Conservation (phyloP, 805 yeast genomes). For the Cyberlindnera bimundalis region DNA sequence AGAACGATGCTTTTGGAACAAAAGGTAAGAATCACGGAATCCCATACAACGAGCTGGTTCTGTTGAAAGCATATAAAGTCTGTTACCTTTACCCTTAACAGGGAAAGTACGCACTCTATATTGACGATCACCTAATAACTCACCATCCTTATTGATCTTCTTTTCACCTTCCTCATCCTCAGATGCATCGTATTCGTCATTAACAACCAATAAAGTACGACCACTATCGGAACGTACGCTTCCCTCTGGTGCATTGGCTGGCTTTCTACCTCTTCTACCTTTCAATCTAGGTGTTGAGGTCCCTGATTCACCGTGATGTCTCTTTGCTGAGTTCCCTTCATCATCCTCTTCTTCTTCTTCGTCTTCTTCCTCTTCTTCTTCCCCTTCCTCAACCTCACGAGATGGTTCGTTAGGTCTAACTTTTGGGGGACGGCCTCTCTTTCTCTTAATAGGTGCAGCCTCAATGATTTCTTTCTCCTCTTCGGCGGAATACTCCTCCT, state of each 20-base stretch:
- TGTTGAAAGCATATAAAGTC: slow-evolving; percentile 84
- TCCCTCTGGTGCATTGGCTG: slow-evolving; percentile 29
- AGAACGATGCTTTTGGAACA: slow-evolving; percentile 81
- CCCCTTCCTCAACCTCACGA: slow-evolving; percentile 29
- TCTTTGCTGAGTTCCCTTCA: slow-evolving; percentile 16
- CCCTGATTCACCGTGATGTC: slow-evolving; percentile 8
- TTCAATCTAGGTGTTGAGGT: slow-evolving; percentile 17
- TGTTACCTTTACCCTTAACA: slow-evolving; percentile 54
- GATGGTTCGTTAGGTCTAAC: slow-evolving; percentile 13
- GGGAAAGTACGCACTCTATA: slow-evolving; percentile 71
- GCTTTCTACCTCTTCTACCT: slow-evolving; percentile 41
- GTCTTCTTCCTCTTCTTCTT: slow-evolving; percentile 29
- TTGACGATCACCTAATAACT: slow-evolving; percentile 65
- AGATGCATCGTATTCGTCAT: slow-evolving; percentile 77
- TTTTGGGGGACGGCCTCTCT: slow-evolving; percentile 25
- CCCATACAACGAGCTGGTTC: slow-evolving; percentile 97
- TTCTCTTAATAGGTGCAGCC: slow-evolving; percentile 14
- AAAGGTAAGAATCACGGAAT: slow-evolving; percentile 83
- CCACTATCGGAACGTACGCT: slow-evolving; percentile 63
- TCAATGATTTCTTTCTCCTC: slow-evolving; percentile 9
- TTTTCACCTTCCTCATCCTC: slow-evolving; percentile 76
- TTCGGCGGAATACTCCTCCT: slow-evolving; percentile 3
- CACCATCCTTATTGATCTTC: slow-evolving; percentile 68
- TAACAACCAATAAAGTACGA: slow-evolving; percentile 53
- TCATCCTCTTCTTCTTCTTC: slow-evolving; percentile 26